Conservation (phyloP, 306 rosid species). For the Adenanthera pavonina region DNA sequence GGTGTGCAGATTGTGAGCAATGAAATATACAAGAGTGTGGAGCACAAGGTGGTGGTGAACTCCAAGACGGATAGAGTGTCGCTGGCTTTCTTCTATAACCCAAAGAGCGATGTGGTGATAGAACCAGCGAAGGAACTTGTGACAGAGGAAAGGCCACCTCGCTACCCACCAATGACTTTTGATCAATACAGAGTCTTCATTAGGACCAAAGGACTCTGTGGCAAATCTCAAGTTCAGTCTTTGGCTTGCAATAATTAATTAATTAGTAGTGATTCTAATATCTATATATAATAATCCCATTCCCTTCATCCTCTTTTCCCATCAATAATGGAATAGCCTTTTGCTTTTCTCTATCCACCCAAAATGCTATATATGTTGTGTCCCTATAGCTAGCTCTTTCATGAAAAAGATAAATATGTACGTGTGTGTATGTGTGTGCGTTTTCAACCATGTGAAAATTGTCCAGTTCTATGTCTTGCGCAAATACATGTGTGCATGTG, state of each 20-base stretch:
- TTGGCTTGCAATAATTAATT: constrained; percentile 41
- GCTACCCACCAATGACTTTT: constrained; percentile 68
- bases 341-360: neutral
- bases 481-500: too few relatives aligned
- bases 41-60: constrained; percentile 83
- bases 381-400: neutral
- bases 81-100: constrained; percentile 85
- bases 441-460: too few relatives aligned
- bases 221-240: constrained; percentile 76
- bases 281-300: neutral
- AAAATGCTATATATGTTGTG: neutral
- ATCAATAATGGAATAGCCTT: neutral
- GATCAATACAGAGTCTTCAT: constrained; percentile 75
- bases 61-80: constrained; percentile 72
- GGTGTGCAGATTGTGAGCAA: constrained; percentile 69
- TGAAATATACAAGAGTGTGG: constrained; percentile 82
- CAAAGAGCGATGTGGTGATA: constrained; percentile 62
- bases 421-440: too few relatives aligned
- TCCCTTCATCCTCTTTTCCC: neutral
- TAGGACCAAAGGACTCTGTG: constrained; percentile 73
- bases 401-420: too few relatives aligned
- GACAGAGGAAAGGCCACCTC: constrained; percentile 60
- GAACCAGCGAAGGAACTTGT: constrained; percentile 70
- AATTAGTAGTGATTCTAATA: neutral
- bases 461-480: too few relatives aligned